A percentile compares a stretch with the other conserved stretches of the same genome.
phyloP scores from a whole-genome alignment of 1,139 yeast species.

The Saccharomyces pastorianus region DNA sequence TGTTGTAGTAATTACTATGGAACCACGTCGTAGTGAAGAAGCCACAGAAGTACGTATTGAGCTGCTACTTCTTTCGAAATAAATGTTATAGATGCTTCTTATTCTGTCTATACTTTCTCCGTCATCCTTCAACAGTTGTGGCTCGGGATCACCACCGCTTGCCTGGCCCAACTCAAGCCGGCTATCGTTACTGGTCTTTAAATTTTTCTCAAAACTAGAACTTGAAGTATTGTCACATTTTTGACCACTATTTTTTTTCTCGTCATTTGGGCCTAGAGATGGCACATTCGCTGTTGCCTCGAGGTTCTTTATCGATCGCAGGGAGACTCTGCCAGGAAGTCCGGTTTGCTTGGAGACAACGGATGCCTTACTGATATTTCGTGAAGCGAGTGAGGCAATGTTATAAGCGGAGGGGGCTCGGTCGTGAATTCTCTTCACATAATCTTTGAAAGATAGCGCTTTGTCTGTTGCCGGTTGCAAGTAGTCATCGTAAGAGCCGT shows the following conservation, averaged over 20 bases:
- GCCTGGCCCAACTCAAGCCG: not conserved
- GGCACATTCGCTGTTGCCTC: not conserved
- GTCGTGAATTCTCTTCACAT: conserved; percentile 16
- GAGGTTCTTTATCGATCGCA: not conserved
- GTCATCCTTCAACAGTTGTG: conserved; percentile 37
- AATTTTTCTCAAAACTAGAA: not conserved
- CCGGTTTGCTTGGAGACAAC: not conserved
- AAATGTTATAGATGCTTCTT: conserved; percentile 69
- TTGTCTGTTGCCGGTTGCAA: conserved; percentile 18
- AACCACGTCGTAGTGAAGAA: conserved; percentile 4
- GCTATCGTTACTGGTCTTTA: not conserved
- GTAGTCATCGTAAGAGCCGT: conserved; percentile 9
- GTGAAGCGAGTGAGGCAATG: conserved; percentile 10
- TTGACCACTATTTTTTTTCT: too few relatives aligned
- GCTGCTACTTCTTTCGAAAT: conserved; percentile 54
- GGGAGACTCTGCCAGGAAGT: not conserved
- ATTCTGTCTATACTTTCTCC: conserved; percentile 61
- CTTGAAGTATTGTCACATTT: not conserved
- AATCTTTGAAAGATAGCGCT: conserved; percentile 14
- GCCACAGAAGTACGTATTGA: conserved; percentile 7
- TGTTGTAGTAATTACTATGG: not conserved
- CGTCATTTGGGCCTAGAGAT: not conserved
- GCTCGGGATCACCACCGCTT: not conserved
- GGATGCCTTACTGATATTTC: conserved; percentile 4
- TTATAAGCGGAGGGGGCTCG: conserved; percentile 16